Evolutionary conservation across 2,329 filamentous ascomycete genomes (phyloP), one percentile per base, ranked within the genome.

Genomic region (Calonectria ilicicola): DNA sequence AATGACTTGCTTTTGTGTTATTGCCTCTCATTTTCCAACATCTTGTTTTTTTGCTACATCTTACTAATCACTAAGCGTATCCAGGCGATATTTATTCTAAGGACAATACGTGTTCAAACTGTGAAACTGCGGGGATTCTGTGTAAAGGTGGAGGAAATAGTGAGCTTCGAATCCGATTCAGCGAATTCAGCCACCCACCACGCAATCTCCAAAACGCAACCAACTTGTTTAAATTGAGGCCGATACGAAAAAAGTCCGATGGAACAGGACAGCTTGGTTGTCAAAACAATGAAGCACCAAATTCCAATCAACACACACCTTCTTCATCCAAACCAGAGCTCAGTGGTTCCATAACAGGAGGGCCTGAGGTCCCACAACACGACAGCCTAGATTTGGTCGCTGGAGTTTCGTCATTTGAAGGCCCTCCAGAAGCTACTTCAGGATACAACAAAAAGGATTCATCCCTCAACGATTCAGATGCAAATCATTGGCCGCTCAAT

Each of bases 121-220:
- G 51, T 29, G 12, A 58, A n/a, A 7, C 19, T 5, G 51, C 51
- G 6, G 29, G 51, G 14, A n/a, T 38, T 38, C 15, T 23, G 10
- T 58, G 51, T 9, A 58, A 58, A 23, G 51, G 51, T 6, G 51
- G 29, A 17, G 51, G 29, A 2, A 58, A 58, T 17, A 15, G 27
- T 23, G 51, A 58, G n/a, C 51, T 58, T 21, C 19, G 51, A 14
- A 58, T 58, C 17, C 51, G 51, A 7, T 58, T 58, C 23, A 58
- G 51, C 21, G 51, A 58, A 38, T 58, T 58, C 29, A 58, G 32
- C 14, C 53, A 38, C n/a, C n/a, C 32, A 5, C 53, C 32, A 7
- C 32, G 5, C n/a, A 19, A 5, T 9, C 9, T 27, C 6, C n/a
- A 15, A 26, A 23, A 19, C 17, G 4, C 10, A 9, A 38, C 10